These are phyloP conservation scores for Chlorella vulgaris DNA, from an alignment of 139 green algal species.

Conservation along the genomic window DNA sequence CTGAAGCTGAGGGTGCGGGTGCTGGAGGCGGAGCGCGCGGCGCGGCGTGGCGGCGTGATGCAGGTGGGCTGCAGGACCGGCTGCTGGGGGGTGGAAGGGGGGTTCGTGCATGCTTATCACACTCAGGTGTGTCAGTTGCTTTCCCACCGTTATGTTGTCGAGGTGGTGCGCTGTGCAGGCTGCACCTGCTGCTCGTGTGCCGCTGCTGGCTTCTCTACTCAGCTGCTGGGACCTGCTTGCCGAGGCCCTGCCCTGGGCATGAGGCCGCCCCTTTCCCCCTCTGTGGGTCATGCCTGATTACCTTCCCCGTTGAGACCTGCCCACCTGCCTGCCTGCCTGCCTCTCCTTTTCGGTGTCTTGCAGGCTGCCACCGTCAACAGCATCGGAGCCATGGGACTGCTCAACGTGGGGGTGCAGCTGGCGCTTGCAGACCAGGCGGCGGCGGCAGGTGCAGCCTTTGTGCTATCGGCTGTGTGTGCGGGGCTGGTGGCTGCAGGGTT, in stretches of 20 bases:
- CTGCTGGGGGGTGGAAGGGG: neutral
- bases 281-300: too few species aligned
- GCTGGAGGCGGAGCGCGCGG: constrained; percentile 77
- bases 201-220: too few species aligned
- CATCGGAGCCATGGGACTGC: constrained; percentile 61
- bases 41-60: constrained; percentile 56
- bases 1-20: constrained; percentile 77
- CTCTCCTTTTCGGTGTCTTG: neutral
- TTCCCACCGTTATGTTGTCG: too few species aligned
- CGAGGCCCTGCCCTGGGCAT: too few species aligned
- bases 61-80: constrained; percentile 36
- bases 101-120: too few species aligned
- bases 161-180: too few species aligned
- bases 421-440: constrained; percentile 46
- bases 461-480: constrained; percentile 54
- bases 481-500: constrained; percentile 57
- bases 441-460: constrained; percentile 40
- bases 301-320: too few species aligned
- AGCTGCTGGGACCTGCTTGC: too few species aligned
- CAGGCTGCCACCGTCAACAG: constrained; percentile 63
- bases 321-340: neutral
- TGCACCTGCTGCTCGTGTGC: too few species aligned
- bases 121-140: too few species aligned
- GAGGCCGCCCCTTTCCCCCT: too few species aligned
- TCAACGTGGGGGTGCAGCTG: constrained; percentile 75